phyloP scores from a whole-genome alignment of 23 red algal species.

The Gracilaria domingensis region DNA sequence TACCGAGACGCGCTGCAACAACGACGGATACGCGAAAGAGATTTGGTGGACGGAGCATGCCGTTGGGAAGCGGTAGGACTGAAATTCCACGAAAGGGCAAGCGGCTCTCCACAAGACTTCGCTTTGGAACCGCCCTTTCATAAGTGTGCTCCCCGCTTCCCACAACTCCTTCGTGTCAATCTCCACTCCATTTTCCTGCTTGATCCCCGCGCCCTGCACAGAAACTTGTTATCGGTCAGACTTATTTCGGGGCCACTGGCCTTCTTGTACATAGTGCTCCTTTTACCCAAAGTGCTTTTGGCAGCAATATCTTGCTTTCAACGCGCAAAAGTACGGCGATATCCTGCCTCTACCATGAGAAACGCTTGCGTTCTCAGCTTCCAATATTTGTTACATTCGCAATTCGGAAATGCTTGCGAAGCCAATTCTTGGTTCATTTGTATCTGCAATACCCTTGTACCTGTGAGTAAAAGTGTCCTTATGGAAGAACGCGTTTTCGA shows the following conservation, averaged over 20 bases:
- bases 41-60: conserved; percentile 23
- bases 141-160: not conserved
- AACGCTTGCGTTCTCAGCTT: no score
- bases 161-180: no score
- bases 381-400: no score
- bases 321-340: no score
- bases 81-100: conserved; percentile 7
- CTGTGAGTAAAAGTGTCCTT: not conserved
- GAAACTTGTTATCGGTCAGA: not conserved
- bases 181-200: not conserved
- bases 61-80: not conserved
- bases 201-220: not conserved
- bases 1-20: conserved; percentile 9
- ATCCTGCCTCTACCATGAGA: no score
- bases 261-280: not conserved
- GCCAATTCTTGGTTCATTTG: no score
- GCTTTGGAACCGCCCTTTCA: conserved; percentile 2
- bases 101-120: conserved; percentile 3
- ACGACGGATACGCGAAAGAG: conserved; percentile 4
- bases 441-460: no score
- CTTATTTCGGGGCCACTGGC: not conserved
- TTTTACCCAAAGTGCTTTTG: not conserved
- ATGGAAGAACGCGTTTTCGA: not conserved
- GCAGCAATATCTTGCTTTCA: no score
- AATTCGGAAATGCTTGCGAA: no score